Evolutionary conservation across 805 yeast species (phyloP).

Genomic region (Maudiozyma saulgeensis): DNA sequence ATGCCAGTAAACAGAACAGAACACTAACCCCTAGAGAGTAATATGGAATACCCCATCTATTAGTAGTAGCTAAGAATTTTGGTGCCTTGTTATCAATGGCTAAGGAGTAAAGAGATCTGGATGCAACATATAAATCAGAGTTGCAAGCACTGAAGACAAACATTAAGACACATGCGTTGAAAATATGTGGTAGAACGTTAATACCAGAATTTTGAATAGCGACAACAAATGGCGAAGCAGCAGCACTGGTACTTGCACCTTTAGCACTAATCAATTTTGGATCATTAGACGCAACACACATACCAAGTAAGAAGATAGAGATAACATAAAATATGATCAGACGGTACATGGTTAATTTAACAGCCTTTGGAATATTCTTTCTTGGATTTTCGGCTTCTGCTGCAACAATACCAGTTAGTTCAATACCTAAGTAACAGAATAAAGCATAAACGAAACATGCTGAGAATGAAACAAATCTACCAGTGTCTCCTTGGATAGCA

Average conservation of each 20-base stretch:
- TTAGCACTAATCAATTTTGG: slow-evolving; percentile 43
- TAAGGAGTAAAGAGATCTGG: slow-evolving; percentile 65
- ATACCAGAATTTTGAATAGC: slow-evolving; percentile 61
- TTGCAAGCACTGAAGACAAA: slow-evolving; percentile 78
- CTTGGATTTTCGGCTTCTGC: slow-evolving; percentile 68
- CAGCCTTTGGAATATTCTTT: slow-evolving; percentile 60
- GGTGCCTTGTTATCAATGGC: slow-evolving; percentile 73
- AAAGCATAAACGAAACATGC: slow-evolving; percentile 58
- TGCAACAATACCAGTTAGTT: slow-evolving; percentile 60
- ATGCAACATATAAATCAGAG: slow-evolving; percentile 67
- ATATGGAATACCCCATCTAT: slow-evolving; percentile 62
- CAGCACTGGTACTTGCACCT: slow-evolving; percentile 42
- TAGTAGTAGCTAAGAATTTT: slow-evolving; percentile 51
- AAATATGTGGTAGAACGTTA: slow-evolving; percentile 56
- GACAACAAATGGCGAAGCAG: slow-evolving; percentile 78
- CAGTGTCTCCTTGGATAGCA: slow-evolving; percentile 35
- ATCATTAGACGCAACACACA: slow-evolving; percentile 56
- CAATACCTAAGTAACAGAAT: slow-evolving; percentile 65
- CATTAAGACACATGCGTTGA: slow-evolving; percentile 68
- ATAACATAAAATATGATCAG: slow-evolving; percentile 53
- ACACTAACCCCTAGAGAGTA: slow-evolving; percentile 44
- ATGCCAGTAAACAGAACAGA: slow-evolving; percentile 55
- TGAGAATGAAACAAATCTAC: slow-evolving; percentile 52
- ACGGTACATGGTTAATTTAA: slow-evolving; percentile 59
- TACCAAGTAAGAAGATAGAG: slow-evolving; percentile 54